phyloP scores from a whole-genome alignment of 129 eudicot genomes.

The Helianthus annuus region HanXRQr2.0-SUNRISE NC_035438.2:113623825-113624324 shows the following conservation, averaged over 20 bases:
- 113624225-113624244: constrained; percentile 69
- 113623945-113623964: constrained; percentile 54
- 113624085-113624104: background rate
- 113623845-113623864: constrained; percentile 16
- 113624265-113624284: constrained; percentile 47
- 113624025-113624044: constrained; percentile 15
- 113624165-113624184: constrained; percentile 7
- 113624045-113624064: constrained; percentile 8
- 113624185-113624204: constrained; percentile 41
- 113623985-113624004: constrained; percentile 58
- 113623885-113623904: constrained; percentile 31
- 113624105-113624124: constrained; percentile 27
- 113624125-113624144: constrained; percentile 23
- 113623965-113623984: constrained; percentile 77
- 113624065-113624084: constrained; percentile 24
- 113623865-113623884: constrained; percentile 22
- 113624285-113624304: background rate
- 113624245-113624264: constrained; percentile 78
- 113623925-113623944: constrained; percentile 33
- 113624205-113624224: constrained; percentile 62
- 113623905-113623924: constrained; percentile 16
- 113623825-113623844: constrained; percentile 37
- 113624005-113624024: constrained; percentile 37
- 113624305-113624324: too few species aligned
- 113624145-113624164: background rate